phyloP scores from a whole-genome alignment of 2,329 filamentous ascomycete species.

The Diaporthe sp. region DNA sequence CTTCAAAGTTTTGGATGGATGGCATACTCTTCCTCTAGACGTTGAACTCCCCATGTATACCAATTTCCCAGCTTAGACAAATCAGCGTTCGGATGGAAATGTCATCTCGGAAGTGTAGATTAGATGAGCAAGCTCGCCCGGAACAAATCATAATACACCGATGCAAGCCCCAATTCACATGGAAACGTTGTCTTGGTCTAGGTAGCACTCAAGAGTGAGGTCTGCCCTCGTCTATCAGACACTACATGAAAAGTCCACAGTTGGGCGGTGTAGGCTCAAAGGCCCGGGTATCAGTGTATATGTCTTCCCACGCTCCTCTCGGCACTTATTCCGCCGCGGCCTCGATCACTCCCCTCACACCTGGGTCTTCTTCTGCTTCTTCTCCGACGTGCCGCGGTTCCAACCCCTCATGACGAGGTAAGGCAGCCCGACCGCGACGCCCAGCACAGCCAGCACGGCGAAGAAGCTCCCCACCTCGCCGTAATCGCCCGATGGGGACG shows the following conservation, averaged over 20 bases:
- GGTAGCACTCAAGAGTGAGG: background rate
- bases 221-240: background rate
- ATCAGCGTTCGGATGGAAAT: slow-evolving; percentile 32
- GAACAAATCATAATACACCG: slow-evolving; percentile 11
- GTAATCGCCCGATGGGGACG: slow-evolving; percentile 46
- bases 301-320: background rate
- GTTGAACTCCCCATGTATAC: slow-evolving; percentile 30
- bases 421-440: slow-evolving; percentile 60
- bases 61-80: slow-evolving; percentile 36
- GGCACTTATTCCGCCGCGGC: background rate
- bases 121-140: slow-evolving; percentile 38
- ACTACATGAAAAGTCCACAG: background rate
- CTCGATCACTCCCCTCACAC: slow-evolving; percentile 37
- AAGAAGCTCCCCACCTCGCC: slow-evolving; percentile 59
- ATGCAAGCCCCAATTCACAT: background rate
- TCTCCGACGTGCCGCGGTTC: slow-evolving; percentile 39
- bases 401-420: slow-evolving; percentile 54
- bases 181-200: background rate
- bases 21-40: slow-evolving; percentile 25
- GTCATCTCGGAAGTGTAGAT: slow-evolving; percentile 38
- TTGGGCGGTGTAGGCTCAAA: slow-evolving; percentile 2
- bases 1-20: slow-evolving; percentile 43
- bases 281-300: slow-evolving; percentile 15
- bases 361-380: slow-evolving; percentile 40
- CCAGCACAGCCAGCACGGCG: slow-evolving; percentile 61